phyloP scores from a whole-genome alignment of 352 stramenopile species.

The Pythium aphanidermatum region DNA sequence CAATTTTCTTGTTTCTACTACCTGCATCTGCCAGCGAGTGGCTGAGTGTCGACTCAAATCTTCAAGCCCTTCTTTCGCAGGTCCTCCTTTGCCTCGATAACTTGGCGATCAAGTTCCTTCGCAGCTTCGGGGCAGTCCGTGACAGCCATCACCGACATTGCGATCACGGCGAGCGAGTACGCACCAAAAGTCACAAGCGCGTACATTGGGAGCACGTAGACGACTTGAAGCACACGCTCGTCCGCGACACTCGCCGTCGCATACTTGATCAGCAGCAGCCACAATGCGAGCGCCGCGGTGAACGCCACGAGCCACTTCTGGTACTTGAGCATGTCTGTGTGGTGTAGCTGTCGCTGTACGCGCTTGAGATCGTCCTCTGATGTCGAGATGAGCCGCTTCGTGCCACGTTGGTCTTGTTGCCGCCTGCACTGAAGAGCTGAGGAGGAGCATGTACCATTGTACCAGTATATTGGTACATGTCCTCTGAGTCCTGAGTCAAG shows the following conservation, averaged over 20 bases:
- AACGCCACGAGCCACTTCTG: constrained; percentile 61
- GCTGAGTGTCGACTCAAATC: too few relatives aligned
- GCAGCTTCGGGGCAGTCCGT: constrained; percentile 60
- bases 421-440: constrained; percentile 3
- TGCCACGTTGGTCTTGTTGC: constrained; percentile 19
- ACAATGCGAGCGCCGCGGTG: constrained; percentile 39
- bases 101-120: constrained; percentile 65
- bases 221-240: constrained; percentile 38
- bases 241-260: constrained; percentile 26
- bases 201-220: constrained; percentile 57
- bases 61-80: constrained; percentile 53
- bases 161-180: constrained; percentile 65
- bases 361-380: too few relatives aligned
- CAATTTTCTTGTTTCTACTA: too few relatives aligned
- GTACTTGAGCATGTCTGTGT: constrained; percentile 65
- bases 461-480: constrained; percentile 3
- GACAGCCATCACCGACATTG: constrained; percentile 60
- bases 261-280: constrained; percentile 46
- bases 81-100: constrained; percentile 57
- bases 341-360: too few relatives aligned
- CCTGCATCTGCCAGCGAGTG: too few relatives aligned
- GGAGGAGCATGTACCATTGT: constrained; percentile 14
- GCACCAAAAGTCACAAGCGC: constrained; percentile 62
- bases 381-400: too few relatives aligned
- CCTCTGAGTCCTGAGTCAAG: background rate